Percentiles rank a stretch among this genome's conserved stretches.
These are phyloP conservation scores for Coemansia sp. DNA, from an alignment of 192 early-diverging fungal genomes.

Conservation along the genomic window DNA sequence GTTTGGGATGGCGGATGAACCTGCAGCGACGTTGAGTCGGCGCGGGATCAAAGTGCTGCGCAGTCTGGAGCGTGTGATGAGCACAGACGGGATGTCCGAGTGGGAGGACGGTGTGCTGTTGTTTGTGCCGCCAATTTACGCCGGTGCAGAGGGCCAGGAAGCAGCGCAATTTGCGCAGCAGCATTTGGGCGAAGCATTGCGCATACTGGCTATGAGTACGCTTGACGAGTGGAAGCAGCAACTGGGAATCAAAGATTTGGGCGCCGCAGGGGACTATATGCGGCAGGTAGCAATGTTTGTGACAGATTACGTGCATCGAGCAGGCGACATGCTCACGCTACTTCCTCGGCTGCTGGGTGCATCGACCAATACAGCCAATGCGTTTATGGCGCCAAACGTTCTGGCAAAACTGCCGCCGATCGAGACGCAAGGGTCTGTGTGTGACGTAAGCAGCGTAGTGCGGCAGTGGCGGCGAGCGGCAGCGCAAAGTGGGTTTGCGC, in stretches of 20 bases:
- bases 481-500: conserved; percentile 22
- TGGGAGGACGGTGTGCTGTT: conserved; percentile 12
- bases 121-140: conserved; percentile 38
- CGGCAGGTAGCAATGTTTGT: conserved; percentile 28
- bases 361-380: not conserved
- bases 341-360: conserved; percentile 11
- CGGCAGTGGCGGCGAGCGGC: conserved; percentile 33
- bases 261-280: conserved; percentile 29
- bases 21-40: conserved; percentile 7
- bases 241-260: conserved; percentile 15
- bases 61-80: conserved; percentile 15
- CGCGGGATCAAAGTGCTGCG: conserved; percentile 22
- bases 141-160: not conserved
- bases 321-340: conserved; percentile 12
- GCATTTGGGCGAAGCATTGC: conserved; percentile 18
- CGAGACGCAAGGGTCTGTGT: conserved; percentile 27
- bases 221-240: conserved; percentile 4
- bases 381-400: conserved; percentile 27
- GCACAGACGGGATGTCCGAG: conserved; percentile 8
- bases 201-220: conserved; percentile 7
- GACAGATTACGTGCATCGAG: conserved; percentile 18
- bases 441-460: conserved; percentile 20
- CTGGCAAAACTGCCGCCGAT: conserved; percentile 23
- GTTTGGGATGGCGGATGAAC: no score
- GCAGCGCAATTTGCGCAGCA: conserved; percentile 14